phyloP scores from a whole-genome alignment of 139 green algal genomes.

The Asterochloris sp. region DNA sequence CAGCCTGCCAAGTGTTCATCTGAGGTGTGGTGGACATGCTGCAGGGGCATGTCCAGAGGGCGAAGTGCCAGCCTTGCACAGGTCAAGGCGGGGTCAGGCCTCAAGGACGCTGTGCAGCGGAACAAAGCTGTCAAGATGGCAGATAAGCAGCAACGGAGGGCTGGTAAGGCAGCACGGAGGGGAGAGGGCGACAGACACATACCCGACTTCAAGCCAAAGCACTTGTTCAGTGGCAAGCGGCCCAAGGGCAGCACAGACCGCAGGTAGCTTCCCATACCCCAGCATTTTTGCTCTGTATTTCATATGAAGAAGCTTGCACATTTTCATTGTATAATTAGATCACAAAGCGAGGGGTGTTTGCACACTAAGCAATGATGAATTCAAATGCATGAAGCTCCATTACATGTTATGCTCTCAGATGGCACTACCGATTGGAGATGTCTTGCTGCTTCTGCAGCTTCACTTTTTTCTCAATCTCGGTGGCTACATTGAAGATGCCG shows the following conservation, averaged over 20 bases:
- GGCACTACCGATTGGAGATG: neutral
- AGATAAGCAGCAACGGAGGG: constrained; percentile 71
- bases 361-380: too few relatives aligned
- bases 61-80: constrained; percentile 57
- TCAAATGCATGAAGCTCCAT: too few relatives aligned
- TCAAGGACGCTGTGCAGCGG: constrained; percentile 71
- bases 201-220: constrained; percentile 92
- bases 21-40: neutral
- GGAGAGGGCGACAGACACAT: constrained; percentile 72
- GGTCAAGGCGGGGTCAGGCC: constrained; percentile 46
- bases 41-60: constrained; percentile 79
- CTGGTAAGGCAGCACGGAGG: constrained; percentile 65
- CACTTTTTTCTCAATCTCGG: constrained; percentile 83
- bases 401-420: neutral
- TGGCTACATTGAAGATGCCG: constrained; percentile 96
- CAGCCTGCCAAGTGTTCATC: too few relatives aligned
- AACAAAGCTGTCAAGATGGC: constrained; percentile 89
- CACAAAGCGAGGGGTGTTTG: too few relatives aligned
- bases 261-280: constrained; percentile 31
- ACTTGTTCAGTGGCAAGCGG: constrained; percentile 91
- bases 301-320: too few relatives aligned
- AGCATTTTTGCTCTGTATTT: too few relatives aligned
- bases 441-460: constrained; percentile 36
- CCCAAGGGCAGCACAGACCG: constrained; percentile 77
- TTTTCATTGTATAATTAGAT: too few relatives aligned